phyloP scores from a whole-genome alignment of 2,329 filamentous ascomycete genomes.

The Didymella glomerata region DNA sequence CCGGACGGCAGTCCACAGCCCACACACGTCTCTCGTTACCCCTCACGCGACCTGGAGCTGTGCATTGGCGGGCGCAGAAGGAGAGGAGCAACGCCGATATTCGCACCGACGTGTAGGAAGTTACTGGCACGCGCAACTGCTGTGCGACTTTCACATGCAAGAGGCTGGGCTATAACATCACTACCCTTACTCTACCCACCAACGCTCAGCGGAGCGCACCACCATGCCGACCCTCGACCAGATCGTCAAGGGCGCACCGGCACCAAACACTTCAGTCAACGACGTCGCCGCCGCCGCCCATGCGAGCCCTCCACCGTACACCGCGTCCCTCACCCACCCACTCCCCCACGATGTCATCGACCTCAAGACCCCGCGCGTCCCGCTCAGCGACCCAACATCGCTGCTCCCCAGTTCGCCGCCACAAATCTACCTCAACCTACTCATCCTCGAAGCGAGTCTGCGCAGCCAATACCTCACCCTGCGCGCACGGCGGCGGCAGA shows the following conservation, averaged over 20 bases:
- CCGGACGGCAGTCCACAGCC: constrained; percentile 5
- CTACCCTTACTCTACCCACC: background rate
- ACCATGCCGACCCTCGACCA: constrained; percentile 70
- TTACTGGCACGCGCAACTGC: constrained; percentile 11
- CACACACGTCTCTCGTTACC: constrained; percentile 4
- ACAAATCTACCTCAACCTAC: constrained; percentile 97
- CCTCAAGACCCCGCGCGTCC: constrained; percentile 51
- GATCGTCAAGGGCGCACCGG: constrained; percentile 87
- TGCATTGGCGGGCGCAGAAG: constrained; percentile 15
- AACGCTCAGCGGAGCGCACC: constrained; percentile 1
- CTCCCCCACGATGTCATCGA: constrained; percentile 44
- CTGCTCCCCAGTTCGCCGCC: constrained; percentile 88
- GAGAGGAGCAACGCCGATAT: constrained; percentile 2
- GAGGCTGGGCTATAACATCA: constrained; percentile 10
- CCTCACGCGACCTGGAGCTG: constrained; percentile 15
- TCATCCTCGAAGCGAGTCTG: constrained; percentile 94
- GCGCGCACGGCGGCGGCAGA: constrained; percentile 85
- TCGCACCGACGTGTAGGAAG: constrained; percentile 6
- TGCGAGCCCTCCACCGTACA: constrained; percentile 24
- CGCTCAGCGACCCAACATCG: constrained; percentile 73
- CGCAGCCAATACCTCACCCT: constrained; percentile 92
- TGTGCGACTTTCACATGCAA: constrained; percentile 20
- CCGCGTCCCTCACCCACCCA: constrained; percentile 11
- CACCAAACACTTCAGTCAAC: constrained; percentile 63
- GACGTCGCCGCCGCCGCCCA: constrained; percentile 50